phyloP scores from a whole-genome alignment of 768 basidiomycete species.

The Tylopilus rubrobrunneus region DNA sequence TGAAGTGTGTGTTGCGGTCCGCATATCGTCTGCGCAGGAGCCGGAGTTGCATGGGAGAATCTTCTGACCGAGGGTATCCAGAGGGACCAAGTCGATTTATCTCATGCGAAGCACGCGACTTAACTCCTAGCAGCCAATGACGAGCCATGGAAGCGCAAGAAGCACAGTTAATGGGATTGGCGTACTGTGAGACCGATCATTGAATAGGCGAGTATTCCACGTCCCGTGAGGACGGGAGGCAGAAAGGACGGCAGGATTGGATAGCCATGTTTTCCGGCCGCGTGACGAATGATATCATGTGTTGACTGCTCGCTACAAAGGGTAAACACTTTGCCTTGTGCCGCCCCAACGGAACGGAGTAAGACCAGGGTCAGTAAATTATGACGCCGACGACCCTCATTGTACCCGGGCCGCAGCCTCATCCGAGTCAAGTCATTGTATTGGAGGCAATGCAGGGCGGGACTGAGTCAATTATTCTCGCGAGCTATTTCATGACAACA shows the following conservation, averaged over 20 bases:
- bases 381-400: background rate
- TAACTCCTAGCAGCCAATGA: conserved; percentile 16
- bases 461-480: background rate
- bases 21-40: conserved; percentile 8
- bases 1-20: background rate
- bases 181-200: conserved; percentile 23
- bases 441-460: background rate
- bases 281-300: background rate
- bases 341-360: conserved; percentile 1
- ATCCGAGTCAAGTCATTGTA: background rate
- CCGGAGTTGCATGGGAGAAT: conserved; percentile 29
- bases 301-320: conserved; percentile 6
- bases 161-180: conserved; percentile 21
- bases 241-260: conserved; percentile 1
- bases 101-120: conserved; percentile 20
- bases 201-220: conserved; percentile 1
- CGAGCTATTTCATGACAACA: conserved; percentile 6
- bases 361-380: conserved; percentile 17
- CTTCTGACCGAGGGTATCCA: conserved; percentile 3
- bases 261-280: background rate
- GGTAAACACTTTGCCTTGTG: background rate
- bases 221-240: background rate
- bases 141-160: conserved; percentile 14
- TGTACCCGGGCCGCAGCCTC: background rate
- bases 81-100: conserved; percentile 6